These are phyloP conservation scores for Moesziomyces sp. DNA, from an alignment of 1,284 basidiomycete genomes.

Conservation along the genomic window DNA sequence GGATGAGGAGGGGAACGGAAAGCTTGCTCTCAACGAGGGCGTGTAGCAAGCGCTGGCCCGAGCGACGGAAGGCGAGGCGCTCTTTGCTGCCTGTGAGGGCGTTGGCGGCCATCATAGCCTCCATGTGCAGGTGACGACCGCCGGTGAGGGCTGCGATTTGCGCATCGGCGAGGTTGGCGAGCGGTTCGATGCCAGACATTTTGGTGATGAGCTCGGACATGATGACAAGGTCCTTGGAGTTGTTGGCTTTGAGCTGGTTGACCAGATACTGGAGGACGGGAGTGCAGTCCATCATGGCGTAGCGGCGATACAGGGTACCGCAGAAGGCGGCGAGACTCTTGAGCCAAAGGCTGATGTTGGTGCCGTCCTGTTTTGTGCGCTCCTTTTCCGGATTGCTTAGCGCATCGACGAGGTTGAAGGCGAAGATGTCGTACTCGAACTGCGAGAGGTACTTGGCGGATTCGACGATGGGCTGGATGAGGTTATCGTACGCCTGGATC, in stretches of 20 bases:
- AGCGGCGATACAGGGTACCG: conserved; percentile 88
- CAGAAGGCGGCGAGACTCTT: conserved; percentile 88
- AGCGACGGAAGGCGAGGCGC: conserved; percentile 48
- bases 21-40: conserved; percentile 52
- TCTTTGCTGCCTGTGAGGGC: conserved; percentile 50
- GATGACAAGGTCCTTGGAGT: conserved; percentile 89
- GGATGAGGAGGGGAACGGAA: conserved; percentile 59
- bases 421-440: conserved; percentile 92
- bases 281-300: conserved; percentile 78
- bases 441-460: conserved; percentile 88
- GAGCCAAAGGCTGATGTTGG: conserved; percentile 90
- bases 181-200: conserved; percentile 87
- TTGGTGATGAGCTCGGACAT: conserved; percentile 91
- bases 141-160: conserved; percentile 91
- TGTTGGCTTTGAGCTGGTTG: conserved; percentile 77
- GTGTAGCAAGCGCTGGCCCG: conserved; percentile 52
- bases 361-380: conserved; percentile 89
- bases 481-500: conserved; percentile 95
- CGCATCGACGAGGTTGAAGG: conserved; percentile 87
- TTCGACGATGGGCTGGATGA: conserved; percentile 89
- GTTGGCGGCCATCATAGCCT: conserved; percentile 73
- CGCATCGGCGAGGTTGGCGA: conserved; percentile 77
- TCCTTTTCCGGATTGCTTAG: conserved; percentile 82
- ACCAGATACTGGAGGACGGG: conserved; percentile 89
- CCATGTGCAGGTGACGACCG: conserved; percentile 85